Evolutionary conservation across 129 eudicot species (phyloP), one percentile per base, ranked within the genome.

Genomic region (Pulicaria dysenterica): DNA sequence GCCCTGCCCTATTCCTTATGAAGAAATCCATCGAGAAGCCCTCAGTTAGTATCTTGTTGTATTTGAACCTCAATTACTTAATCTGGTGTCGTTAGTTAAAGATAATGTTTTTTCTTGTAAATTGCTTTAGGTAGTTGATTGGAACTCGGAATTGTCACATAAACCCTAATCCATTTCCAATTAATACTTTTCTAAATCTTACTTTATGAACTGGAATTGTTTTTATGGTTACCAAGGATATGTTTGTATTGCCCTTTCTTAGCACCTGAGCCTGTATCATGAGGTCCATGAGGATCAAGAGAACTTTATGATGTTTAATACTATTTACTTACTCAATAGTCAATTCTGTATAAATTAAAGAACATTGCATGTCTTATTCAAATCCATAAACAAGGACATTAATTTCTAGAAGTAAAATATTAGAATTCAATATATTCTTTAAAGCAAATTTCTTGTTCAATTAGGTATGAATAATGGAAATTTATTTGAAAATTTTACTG

Each of bases 11-110:
- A 80, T 88, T 70, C 92, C 97, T 5, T 91, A 88, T 47, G 97
- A 91, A 80, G 97, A 91, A 73, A 84, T 91, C 78, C 90, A 88
- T 44, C 97, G 97, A 46, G 97, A 91, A 76, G 88, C 97, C 62
- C 59, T 88, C 63, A 86, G 96, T 92, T 77, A 72, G 75, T 84
- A 6, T 56, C 67, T n/a, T 46, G 6, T 8, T 74, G 43, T 41
- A 19, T 10, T 53, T 71, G n/a, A 56, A 57, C 76, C 76, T 71
- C 34, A 57, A 13, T 41, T 56, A 70, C 43, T 41, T 9, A 70
- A 55, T 6, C 55, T 41, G 11, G 41, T 55, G 7, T 70, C 34
- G 40, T 41, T 70, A 11, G 50, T 37, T 3, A 6, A 8, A 41
- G 19, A 56, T 70, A 12, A 8, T 5, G 34, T 56, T 56, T 24